Conservation (phyloP, 352 stramenopile genomes). For the Peronosclerospora sorghi region DNA sequence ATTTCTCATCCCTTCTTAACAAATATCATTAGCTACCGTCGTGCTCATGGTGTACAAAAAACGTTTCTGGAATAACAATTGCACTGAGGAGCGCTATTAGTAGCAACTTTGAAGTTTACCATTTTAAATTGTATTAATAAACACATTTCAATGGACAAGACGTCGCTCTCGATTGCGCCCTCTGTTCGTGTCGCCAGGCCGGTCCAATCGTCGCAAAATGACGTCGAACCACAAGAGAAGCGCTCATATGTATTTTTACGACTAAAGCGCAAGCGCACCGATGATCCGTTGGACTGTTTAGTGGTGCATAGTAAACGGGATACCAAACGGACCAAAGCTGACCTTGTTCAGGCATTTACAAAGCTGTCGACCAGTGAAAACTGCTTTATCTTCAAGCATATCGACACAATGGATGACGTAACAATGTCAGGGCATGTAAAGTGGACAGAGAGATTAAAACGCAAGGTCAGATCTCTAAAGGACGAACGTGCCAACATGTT, state of each 20-base stretch:
- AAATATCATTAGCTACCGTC: no score
- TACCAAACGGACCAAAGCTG: conserved; percentile 14
- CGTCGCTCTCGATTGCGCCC: no score
- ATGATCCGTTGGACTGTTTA: conserved; percentile 57
- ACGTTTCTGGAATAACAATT: no score
- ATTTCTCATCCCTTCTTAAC: no score
- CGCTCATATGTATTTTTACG: conserved; percentile 59
- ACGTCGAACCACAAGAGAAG: conserved; percentile 4
- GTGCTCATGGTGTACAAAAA: no score
- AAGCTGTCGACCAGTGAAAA: conserved; percentile 59
- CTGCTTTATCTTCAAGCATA: conserved; percentile 72
- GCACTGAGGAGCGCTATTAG: no score
- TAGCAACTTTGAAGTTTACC: no score
- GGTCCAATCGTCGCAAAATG: neutral
- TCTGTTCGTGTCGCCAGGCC: neutral
- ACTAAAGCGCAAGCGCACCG: conserved; percentile 76
- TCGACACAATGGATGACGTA: conserved; percentile 66
- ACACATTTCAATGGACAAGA: no score
- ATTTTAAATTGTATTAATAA: no score
- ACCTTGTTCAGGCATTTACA: conserved; percentile 45
- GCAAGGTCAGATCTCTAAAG: conserved; percentile 49
- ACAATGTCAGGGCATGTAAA: conserved; percentile 26
- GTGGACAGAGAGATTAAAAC: conserved; percentile 57
- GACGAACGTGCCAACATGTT: conserved; percentile 38
- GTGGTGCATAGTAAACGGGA: conserved; percentile 44